phyloP scores from a whole-genome alignment of 352 stramenopile genomes.

The Phytophthora ramorum region DNA sequence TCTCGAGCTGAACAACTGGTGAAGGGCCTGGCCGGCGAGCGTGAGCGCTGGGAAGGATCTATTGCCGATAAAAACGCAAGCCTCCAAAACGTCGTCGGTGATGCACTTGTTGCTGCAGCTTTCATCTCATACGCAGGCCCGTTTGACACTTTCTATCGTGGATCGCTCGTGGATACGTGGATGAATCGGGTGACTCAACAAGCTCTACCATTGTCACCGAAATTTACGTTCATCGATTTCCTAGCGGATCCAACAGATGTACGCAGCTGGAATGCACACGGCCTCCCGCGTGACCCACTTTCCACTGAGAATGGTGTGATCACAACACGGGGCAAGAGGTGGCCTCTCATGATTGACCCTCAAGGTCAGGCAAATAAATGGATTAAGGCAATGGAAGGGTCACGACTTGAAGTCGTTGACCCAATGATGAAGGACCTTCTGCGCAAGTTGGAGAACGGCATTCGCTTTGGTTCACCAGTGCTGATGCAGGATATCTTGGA shows the following conservation, averaged over 20 bases:
- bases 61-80: constrained; percentile 92
- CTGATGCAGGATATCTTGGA: constrained; percentile 97
- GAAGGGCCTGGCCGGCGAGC: constrained; percentile 92
- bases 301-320: constrained; percentile 97
- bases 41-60: constrained; percentile 92
- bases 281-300: constrained; percentile 92
- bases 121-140: constrained; percentile 97
- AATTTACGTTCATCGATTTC: constrained; percentile 94
- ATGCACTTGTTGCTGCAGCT: constrained; percentile 92
- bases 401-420: constrained; percentile 91
- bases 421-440: constrained; percentile 96
- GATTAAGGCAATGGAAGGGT: constrained; percentile 95
- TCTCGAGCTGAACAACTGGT: constrained; percentile 95
- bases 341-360: constrained; percentile 98
- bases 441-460: constrained; percentile 93
- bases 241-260: constrained; percentile 94
- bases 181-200: constrained; percentile 88
- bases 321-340: constrained; percentile 92
- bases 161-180: constrained; percentile 89
- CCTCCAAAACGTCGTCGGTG: constrained; percentile 91
- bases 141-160: constrained; percentile 94
- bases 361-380: constrained; percentile 97
- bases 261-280: constrained; percentile 95
- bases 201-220: constrained; percentile 82
- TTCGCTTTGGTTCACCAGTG: constrained; percentile 93